Base-by-base conservation (phyloP, 345 rosid species). In the Boechera retrofracta region DNA sequence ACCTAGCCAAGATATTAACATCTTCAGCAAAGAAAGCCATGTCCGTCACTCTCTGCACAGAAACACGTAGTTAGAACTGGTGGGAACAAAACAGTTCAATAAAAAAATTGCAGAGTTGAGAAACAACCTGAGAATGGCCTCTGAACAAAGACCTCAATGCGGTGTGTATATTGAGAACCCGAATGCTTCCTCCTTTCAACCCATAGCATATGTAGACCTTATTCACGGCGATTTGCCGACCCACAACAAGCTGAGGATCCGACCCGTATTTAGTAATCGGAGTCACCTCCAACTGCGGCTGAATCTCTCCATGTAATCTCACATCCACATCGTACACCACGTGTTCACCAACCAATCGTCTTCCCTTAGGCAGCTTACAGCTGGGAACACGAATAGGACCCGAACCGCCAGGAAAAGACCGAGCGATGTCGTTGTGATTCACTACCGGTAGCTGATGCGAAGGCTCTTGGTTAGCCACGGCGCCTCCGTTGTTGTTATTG, bases 1-100 rank as follows among this genome's bases (percentile, higher is more conserved):
- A 92, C 98, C 98, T 92, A 65, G 98, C 99, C 81, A 95, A 82
- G 64, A 92, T 87, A 82, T 95, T 90, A 82, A 91, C 98, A 88
- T 92, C 90, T 78, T 89, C 91, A 3, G 94, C 96, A 58, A 89
- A 95, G 85, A 95, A 95, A 54, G 87, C 91, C 98, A 95, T 92
- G 69, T 95, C 99, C 15, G 94, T 84, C 56, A 92, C 90, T 76
- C 89, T 86, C 99, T 95, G 87, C 24, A 59, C 32, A 72, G 13
- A 67, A 49, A 52, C 2, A 39, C 48, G 7, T 38, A 77, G 72
- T 77, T 70, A 77, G 63, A 68, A 57, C 36, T 5, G n/a, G 6
- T 32, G 29, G 6, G 36, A 2, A 16, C 10, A 10, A 64, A 64
- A 52, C 76, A 47, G 4, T 71, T 58, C n/a, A 44, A 24, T 36